A percentile compares a stretch with the other conserved stretches of the same genome.
Evolutionary conservation across 2,329 filamentous ascomycete genomes (phyloP).

Genomic region (Aspergillus flavus): DNA sequence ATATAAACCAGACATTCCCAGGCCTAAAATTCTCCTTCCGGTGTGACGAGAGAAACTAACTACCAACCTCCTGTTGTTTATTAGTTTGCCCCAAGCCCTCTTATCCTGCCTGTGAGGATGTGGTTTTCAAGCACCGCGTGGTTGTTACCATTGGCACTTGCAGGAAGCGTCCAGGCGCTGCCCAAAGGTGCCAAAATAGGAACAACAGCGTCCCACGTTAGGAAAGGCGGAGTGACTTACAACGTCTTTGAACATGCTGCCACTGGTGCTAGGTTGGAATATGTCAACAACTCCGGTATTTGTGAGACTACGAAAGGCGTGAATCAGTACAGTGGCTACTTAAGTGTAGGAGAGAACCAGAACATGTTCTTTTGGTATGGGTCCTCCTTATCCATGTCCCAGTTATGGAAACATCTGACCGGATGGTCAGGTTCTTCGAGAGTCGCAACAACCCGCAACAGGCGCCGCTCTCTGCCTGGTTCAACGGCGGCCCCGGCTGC

Average conservation of each 20-base stretch:
- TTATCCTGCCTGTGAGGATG: background rate
- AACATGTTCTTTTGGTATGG: slow-evolving; percentile 50
- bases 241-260: slow-evolving; percentile 54
- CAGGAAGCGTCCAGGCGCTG: background rate
- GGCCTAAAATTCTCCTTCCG: background rate
- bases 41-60: background rate
- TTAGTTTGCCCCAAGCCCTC: background rate
- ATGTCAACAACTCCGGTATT: slow-evolving; percentile 55
- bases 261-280: slow-evolving; percentile 49
- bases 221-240: slow-evolving; percentile 43
- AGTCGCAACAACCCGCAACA: slow-evolving; percentile 47
- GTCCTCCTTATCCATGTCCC: background rate
- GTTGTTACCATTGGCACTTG: background rate
- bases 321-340: slow-evolving; percentile 55
- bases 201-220: slow-evolving; percentile 27
- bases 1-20: background rate
- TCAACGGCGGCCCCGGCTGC: slow-evolving; percentile 53
- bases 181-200: slow-evolving; percentile 5
- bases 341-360: slow-evolving; percentile 49
- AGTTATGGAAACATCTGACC: background rate
- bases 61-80: background rate
- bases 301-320: slow-evolving; percentile 56
- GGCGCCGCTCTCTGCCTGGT: slow-evolving; percentile 49
- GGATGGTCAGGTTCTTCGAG: slow-evolving; percentile 48
- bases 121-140: background rate